Base-by-base conservation (phyloP, 192 early-diverging fungal species). In the Rhizophagus sp. region DNA sequence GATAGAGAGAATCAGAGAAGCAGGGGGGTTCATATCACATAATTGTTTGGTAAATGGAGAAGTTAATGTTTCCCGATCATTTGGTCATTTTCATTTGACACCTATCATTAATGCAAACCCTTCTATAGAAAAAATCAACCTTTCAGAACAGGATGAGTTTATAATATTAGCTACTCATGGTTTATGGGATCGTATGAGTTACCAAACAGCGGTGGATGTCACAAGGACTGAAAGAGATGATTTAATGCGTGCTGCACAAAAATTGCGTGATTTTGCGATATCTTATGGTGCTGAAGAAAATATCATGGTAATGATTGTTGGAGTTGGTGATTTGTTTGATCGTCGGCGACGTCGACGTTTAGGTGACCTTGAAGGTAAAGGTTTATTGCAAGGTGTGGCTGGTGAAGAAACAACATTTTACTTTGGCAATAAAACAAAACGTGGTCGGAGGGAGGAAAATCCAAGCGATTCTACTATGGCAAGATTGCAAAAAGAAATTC, bases 271-370 rank as follows among this genome's bases (percentile, higher is more conserved):
- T 80, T 94, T 95, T 61, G 96, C 95, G 7, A 92, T 96, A 30
- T 89, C 94, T 2, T 93, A 95, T 72, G 91, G 93, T 17, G 94
- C 92, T 1, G 90, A 88, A 62, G 90, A 92, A 47, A 92, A 90
- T 68, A 87, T 95, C 30, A 92, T 95, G 88, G 95, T 97, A 22
- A 96, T 97, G 95, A 88, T 96, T 10, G 91, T 97, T 79, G 95
- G 94, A 0, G 91, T 97, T 62, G 89, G 90, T 0, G 94, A 95
- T 75, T 83, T 97, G 81, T 94, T 95, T 82, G 84, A 89, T 68
- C 82, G 81, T 24, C 63, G 81, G 7, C 71, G 81, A 17, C 80
- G 81, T n/a, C 73, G 77, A 52, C 62, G 73, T 27, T 73, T 77
- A 69, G 75, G 15, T 50, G 68, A 74, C 72, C 52, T 57, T 17